A percentile compares a stretch with the other conserved stretches of the same genome.
These are phyloP conservation scores for Zygosaccharomyces rouxii DNA, from an alignment of 805 yeast species.

Conservation along the genomic window DNA sequence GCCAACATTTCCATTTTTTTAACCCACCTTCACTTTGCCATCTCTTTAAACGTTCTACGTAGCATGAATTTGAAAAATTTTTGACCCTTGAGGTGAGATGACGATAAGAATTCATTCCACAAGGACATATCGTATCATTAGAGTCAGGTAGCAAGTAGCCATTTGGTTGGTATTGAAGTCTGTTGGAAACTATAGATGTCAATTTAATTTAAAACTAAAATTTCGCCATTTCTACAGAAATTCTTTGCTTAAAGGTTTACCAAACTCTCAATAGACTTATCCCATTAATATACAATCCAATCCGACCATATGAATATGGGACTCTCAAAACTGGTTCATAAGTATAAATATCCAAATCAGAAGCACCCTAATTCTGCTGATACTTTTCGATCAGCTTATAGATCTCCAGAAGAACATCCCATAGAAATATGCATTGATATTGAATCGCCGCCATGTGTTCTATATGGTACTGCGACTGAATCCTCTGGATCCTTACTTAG, in stretches of 20 bases:
- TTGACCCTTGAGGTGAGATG: too few relatives aligned
- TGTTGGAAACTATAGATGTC: background rate
- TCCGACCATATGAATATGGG: slow-evolving; percentile 10
- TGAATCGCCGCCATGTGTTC: slow-evolving; percentile 87
- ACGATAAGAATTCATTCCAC: too few relatives aligned
- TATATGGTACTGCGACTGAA: slow-evolving; percentile 75
- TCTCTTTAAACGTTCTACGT: too few relatives aligned
- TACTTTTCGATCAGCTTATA: slow-evolving; percentile 1
- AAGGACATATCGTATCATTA: too few relatives aligned
- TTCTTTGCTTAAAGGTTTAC: background rate
- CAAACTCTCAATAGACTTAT: background rate
- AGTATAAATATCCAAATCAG: background rate
- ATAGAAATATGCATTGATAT: slow-evolving; percentile 53
- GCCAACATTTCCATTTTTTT: too few relatives aligned
- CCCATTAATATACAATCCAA: background rate
- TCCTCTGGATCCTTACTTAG: slow-evolving; percentile 82
- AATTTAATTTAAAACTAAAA: background rate
- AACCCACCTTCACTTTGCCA: too few relatives aligned
- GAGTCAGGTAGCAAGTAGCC: background rate
- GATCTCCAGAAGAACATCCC: slow-evolving; percentile 31
- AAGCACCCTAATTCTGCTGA: background rate
- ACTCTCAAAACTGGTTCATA: slow-evolving; percentile 15
- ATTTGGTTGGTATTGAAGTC: background rate
- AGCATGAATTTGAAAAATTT: too few relatives aligned
- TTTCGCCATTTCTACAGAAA: background rate